Evolutionary conservation across 2,329 filamentous ascomycete genomes (phyloP).

Genomic region (Decorospora gaudefroyi): DNA sequence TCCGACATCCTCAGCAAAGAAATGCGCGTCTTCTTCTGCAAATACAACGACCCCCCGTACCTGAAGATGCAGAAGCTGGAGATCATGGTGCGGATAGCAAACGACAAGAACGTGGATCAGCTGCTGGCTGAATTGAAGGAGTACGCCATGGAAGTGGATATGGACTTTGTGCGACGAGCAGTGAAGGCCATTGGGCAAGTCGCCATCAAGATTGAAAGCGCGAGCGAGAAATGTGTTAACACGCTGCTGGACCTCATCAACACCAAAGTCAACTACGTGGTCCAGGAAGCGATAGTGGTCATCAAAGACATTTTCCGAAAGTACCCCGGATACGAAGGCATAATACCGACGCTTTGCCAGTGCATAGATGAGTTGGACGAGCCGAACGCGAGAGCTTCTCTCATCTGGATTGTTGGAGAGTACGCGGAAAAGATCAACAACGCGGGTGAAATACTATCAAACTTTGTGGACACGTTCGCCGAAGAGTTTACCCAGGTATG

Average conservation of each 20-base stretch:
- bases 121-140: slow-evolving; percentile 93
- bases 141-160: slow-evolving; percentile 96
- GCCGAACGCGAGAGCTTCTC: slow-evolving; percentile 81
- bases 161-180: slow-evolving; percentile 95
- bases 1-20: slow-evolving; percentile 97
- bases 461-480: slow-evolving; percentile 91
- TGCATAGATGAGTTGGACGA: slow-evolving; percentile 97
- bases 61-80: slow-evolving; percentile 97
- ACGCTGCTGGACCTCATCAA: slow-evolving; percentile 91
- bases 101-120: slow-evolving; percentile 95
- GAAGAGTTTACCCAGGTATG: slow-evolving; percentile 93
- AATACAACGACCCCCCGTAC: slow-evolving; percentile 98
- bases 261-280: slow-evolving; percentile 98
- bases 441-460: slow-evolving; percentile 88
- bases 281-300: slow-evolving; percentile 97
- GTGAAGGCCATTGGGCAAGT: slow-evolving; percentile 97
- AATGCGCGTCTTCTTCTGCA: slow-evolving; percentile 98
- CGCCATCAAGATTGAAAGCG: slow-evolving; percentile 96
- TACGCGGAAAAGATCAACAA: slow-evolving; percentile 99
- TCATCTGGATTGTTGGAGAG: slow-evolving; percentile 99
- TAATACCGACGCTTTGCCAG: slow-evolving; percentile 94
- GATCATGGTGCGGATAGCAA: slow-evolving; percentile 99
- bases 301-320: slow-evolving; percentile 98
- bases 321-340: slow-evolving; percentile 96
- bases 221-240: slow-evolving; percentile 94